A percentile compares a stretch with the other conserved stretches of the same genome.
Evolutionary conservation across 2,329 filamentous ascomycete genomes (phyloP).

Genomic region (Aspergillus pseudoglaucus): DNA sequence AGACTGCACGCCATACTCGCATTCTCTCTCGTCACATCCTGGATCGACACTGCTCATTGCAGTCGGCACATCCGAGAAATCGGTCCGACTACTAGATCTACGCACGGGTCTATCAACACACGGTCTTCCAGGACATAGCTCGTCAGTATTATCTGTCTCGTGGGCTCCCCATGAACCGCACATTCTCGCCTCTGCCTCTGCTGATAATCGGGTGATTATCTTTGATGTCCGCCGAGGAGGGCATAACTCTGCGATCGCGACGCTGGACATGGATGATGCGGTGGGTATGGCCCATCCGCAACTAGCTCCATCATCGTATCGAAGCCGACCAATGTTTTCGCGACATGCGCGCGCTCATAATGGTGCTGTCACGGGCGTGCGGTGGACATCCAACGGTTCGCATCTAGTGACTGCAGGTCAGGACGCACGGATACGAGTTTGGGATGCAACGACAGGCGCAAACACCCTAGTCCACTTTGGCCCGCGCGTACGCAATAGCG

Average conservation of each 20-base stretch:
- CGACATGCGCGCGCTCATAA: conserved; percentile 60
- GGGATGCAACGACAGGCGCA: conserved; percentile 71
- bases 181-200: conserved; percentile 74
- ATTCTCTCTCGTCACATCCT: conserved; percentile 62
- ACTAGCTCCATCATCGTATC: conserved; percentile 22
- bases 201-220: conserved; percentile 73
- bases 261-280: conserved; percentile 78
- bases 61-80: conserved; percentile 78
- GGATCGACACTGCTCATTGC: conserved; percentile 72
- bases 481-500: conserved; percentile 67
- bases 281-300: conserved; percentile 52
- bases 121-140: conserved; percentile 61
- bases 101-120: conserved; percentile 72
- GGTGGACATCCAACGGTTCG: conserved; percentile 74
- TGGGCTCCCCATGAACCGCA: conserved; percentile 82
- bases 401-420: conserved; percentile 76
- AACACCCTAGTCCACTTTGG: conserved; percentile 89
- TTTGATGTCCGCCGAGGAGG: conserved; percentile 78
- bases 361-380: conserved; percentile 75
- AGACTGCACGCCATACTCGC: conserved; percentile 48
- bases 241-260: conserved; percentile 62
- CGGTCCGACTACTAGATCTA: conserved; percentile 78
- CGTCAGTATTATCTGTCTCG: conserved; percentile 60
- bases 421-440: conserved; percentile 78
- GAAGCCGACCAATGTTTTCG: conserved; percentile 36